These are phyloP conservation scores for Coemansia sp. DNA, from an alignment of 192 early-diverging fungal species.

Conservation along the genomic window DNA sequence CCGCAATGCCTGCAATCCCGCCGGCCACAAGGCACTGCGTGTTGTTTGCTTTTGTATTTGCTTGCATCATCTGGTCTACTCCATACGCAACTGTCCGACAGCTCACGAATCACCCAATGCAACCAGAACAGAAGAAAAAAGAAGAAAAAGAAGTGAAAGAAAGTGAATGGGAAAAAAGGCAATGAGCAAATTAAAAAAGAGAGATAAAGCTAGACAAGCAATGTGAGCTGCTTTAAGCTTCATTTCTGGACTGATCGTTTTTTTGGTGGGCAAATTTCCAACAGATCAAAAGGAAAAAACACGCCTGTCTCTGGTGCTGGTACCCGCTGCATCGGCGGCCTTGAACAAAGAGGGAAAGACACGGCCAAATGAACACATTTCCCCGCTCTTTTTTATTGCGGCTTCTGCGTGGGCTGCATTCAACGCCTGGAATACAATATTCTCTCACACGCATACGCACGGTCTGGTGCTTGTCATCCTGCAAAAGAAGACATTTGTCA, in stretches of 20 bases:
- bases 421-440: no score
- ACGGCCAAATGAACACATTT: no score
- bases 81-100: not conserved
- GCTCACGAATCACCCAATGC: not conserved
- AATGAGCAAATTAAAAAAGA: not conserved
- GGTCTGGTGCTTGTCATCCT: not conserved
- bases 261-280: no score
- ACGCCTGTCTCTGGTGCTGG: no score
- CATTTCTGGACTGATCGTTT: not conserved
- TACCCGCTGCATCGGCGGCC: no score
- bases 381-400: no score
- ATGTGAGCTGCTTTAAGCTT: not conserved
- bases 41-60: conserved; percentile 33
- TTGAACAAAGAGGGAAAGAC: no score
- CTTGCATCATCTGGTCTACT: conserved; percentile 15
- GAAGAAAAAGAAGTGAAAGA: conserved; percentile 4
- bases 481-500: not conserved
- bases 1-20: conserved; percentile 86
- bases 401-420: no score
- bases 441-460: not conserved
- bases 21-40: conserved; percentile 72
- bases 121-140: not conserved
- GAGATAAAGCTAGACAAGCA: not conserved
- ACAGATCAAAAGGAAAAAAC: no score
- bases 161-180: not conserved